Conservation (phyloP, 2,329 filamentous ascomycete genomes). For the Tolypocladium inflatum region DNA sequence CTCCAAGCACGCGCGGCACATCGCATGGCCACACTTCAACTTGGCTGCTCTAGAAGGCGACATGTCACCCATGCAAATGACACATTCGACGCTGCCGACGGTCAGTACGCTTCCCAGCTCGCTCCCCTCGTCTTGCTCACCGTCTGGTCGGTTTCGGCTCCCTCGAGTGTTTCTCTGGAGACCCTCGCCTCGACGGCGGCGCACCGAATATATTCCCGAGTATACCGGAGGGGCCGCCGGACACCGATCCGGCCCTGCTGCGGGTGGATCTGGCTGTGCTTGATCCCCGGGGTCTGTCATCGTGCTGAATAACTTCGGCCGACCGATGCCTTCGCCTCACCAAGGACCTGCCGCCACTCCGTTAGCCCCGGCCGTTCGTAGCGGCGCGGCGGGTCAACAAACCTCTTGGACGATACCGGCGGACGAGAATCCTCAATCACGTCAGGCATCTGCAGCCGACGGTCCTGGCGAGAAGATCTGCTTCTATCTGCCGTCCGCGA, state of each 20-base stretch:
- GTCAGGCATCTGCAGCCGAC: constrained; percentile 14
- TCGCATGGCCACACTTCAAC: constrained; percentile 69
- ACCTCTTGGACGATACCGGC: constrained; percentile 23
- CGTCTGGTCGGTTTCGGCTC: constrained; percentile 1
- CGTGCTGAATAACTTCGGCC: constrained; percentile 7
- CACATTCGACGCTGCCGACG: constrained; percentile 54
- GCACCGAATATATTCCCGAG: constrained; percentile 16
- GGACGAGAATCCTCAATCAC: constrained; percentile 24
- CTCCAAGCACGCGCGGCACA: constrained; percentile 71
- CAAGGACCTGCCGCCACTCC: constrained; percentile 3
- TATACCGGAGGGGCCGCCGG: constrained; percentile 13
- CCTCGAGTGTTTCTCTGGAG: constrained; percentile 14
- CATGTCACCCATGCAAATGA: constrained; percentile 63
- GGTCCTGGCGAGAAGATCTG: constrained; percentile 17
- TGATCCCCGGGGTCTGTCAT: constrained; percentile 7
- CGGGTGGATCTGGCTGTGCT: constrained; percentile 7
- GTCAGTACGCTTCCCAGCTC: constrained; percentile 5
- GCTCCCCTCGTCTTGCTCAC: neutral
- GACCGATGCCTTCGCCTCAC: constrained; percentile 8
- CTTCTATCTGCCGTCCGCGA: constrained; percentile 18
- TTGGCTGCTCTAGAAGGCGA: constrained; percentile 55
- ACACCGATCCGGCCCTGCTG: constrained; percentile 8
- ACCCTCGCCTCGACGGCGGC: constrained; percentile 14
- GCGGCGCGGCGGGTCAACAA: neutral
- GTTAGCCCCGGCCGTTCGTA: neutral